A percentile compares a stretch with the other conserved stretches of the same genome.
phyloP scores from a whole-genome alignment of 768 basidiomycete genomes.

The Pleurotus citrinopileatus region DNA sequence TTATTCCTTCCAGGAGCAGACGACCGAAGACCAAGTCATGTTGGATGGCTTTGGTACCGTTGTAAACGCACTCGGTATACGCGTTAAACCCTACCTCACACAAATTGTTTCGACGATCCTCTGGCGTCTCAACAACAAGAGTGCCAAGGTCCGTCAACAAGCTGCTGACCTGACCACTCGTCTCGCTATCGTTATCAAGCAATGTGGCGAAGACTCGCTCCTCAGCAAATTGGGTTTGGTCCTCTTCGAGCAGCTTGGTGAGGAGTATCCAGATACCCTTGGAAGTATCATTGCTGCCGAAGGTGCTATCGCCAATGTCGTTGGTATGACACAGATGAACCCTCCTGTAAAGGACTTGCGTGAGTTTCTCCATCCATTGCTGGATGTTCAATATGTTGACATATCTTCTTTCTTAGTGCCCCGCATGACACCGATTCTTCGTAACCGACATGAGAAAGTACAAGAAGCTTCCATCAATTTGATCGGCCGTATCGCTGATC shows the following conservation, averaged over 20 bases:
- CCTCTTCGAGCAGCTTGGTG: constrained; percentile 96
- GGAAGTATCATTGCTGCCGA: constrained; percentile 99
- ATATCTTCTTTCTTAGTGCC: constrained; percentile 60
- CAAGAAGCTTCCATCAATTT: constrained; percentile 99
- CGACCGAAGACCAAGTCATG: constrained; percentile 99
- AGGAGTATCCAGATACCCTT: constrained; percentile 98
- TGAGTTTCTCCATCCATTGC: constrained; percentile 44
- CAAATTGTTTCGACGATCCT: constrained; percentile 99
- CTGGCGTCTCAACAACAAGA: constrained; percentile 99
- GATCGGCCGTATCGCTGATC: constrained; percentile 99
- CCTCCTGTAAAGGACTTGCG: constrained; percentile 98
- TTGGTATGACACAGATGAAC: constrained; percentile 99
- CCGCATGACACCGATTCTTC: constrained; percentile 99
- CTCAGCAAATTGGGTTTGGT: constrained; percentile 96
- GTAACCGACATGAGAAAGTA: constrained; percentile 98
- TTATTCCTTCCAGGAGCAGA: constrained; percentile 99
- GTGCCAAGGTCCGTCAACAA: constrained; percentile 97
- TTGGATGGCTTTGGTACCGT: constrained; percentile 97
- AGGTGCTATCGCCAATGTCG: constrained; percentile 98
- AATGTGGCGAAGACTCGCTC: constrained; percentile 95
- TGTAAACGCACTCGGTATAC: constrained; percentile 90
- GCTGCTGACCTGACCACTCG: constrained; percentile 98
- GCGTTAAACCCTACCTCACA: constrained; percentile 97
- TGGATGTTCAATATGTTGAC: background rate
- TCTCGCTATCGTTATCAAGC: constrained; percentile 96